Conservation (phyloP, 192 early-diverging fungal genomes). For the Linnemannia hyalina region DNA sequence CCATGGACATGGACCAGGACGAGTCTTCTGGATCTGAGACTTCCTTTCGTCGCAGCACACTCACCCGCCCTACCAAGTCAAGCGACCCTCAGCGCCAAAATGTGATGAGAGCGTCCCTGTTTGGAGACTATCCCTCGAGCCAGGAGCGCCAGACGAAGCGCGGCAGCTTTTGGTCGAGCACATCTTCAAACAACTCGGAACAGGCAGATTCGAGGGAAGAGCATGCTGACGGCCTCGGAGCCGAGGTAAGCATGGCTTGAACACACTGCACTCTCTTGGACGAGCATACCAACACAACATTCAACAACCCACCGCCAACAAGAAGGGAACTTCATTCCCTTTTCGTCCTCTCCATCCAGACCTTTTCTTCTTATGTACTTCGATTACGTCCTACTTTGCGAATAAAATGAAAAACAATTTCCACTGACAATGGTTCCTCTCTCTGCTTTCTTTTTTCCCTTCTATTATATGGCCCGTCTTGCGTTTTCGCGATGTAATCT, state of each 20-base stretch:
- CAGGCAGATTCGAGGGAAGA: slow-evolving; percentile 7
- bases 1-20: slow-evolving; percentile 2
- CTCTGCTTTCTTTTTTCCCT: not conserved
- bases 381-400: slow-evolving; percentile 8
- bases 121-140: slow-evolving; percentile 3
- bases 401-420: slow-evolving; percentile 43
- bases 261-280: not conserved
- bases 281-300: not conserved
- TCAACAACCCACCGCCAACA: not conserved
- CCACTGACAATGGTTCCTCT: slow-evolving; percentile 32
- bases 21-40: not conserved
- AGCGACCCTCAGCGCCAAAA: slow-evolving; percentile 49
- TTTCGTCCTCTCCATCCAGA: not conserved
- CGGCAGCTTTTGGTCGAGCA: slow-evolving; percentile 36
- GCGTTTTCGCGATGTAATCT: not conserved
- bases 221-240: slow-evolving; percentile 35
- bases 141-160: slow-evolving; percentile 37
- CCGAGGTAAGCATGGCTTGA: slow-evolving; percentile 56
- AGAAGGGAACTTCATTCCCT: not conserved
- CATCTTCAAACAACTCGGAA: slow-evolving; percentile 23
- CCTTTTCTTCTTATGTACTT: slow-evolving; percentile 17
- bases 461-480: not conserved
- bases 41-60: not conserved
- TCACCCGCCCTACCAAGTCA: slow-evolving; percentile 1
- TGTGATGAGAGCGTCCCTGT: slow-evolving; percentile 33